These are phyloP conservation scores for Naganishia antarctica DNA, from an alignment of 768 basidiomycete species.

Conservation along the genomic window DNA sequence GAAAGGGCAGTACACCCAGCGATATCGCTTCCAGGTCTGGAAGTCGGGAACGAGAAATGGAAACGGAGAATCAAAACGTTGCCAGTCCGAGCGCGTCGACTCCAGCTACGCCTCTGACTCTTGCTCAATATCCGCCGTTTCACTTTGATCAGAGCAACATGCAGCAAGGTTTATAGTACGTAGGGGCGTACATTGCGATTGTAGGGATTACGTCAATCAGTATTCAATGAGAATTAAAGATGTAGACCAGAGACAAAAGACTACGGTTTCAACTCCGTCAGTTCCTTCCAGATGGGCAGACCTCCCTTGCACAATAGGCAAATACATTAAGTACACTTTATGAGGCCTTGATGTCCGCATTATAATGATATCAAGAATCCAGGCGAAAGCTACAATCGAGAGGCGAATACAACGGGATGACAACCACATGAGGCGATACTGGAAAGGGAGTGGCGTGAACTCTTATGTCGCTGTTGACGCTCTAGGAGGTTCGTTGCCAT, in stretches of 20 bases:
- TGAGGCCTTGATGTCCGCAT: background rate
- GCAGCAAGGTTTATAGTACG: constrained; percentile 15
- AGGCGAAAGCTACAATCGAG: background rate
- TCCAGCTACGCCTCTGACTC: background rate
- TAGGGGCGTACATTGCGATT: background rate
- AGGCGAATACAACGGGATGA: background rate
- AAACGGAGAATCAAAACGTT: background rate
- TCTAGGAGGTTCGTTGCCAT: constrained; percentile 19
- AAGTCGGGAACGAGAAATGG: constrained; percentile 20
- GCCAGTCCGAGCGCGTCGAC: background rate
- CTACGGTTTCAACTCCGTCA: no score
- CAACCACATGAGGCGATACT: background rate
- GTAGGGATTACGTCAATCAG: no score
- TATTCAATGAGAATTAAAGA: no score
- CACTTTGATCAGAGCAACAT: constrained; percentile 1
- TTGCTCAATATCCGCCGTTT: constrained; percentile 1
- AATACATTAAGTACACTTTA: no score
- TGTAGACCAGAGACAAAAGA: no score
- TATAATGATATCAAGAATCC: background rate
- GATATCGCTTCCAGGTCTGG: constrained; percentile 28
- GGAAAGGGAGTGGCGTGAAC: no score
- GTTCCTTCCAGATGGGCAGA: no score
- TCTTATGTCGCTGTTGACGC: background rate
- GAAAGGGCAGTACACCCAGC: constrained; percentile 27
- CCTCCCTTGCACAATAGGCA: no score